Conservation (phyloP, 164 flowering plant genomes). For the Stephania cephalantha region DNA sequence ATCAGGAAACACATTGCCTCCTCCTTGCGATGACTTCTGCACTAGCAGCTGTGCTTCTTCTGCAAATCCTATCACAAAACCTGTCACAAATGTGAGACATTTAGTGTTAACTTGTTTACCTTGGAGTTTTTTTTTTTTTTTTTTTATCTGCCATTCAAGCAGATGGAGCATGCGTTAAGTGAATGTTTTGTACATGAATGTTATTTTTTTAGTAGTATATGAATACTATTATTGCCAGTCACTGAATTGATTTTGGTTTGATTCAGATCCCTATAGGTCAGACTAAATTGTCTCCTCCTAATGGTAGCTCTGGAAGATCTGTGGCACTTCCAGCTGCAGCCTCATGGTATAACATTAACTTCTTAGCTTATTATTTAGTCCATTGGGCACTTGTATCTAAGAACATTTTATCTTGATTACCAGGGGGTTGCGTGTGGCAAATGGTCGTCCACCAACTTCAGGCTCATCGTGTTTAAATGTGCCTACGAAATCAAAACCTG, state of each 20-base stretch:
- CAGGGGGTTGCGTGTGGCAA: constrained; percentile 75
- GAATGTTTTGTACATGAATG: neutral
- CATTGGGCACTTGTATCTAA: neutral
- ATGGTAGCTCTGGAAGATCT: constrained; percentile 61
- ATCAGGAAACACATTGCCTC: constrained; percentile 49
- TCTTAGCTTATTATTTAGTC: neutral
- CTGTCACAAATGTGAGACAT: constrained; percentile 32
- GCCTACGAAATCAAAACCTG: constrained; percentile 41
- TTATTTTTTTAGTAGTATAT: neutral
- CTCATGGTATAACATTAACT: constrained; percentile 49
- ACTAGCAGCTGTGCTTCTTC: constrained; percentile 15
- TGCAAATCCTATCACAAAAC: constrained; percentile 23
- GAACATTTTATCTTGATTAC: neutral
- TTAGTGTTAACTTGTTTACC: neutral
- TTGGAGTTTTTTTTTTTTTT: neutral
- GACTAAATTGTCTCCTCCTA: constrained; percentile 58
- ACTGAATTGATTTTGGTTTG: neutral
- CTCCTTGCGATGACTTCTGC: constrained; percentile 39
- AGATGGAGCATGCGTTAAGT: neutral
- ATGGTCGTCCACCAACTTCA: constrained; percentile 29
- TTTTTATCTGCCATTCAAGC: constrained; percentile 7
- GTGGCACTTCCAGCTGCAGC: constrained; percentile 81
- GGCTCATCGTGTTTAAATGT: constrained; percentile 35
- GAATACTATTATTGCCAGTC: too few species aligned
- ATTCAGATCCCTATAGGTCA: constrained; percentile 40